phyloP scores from a whole-genome alignment of 768 basidiomycete species.

The Lentinula lateritia region DNA sequence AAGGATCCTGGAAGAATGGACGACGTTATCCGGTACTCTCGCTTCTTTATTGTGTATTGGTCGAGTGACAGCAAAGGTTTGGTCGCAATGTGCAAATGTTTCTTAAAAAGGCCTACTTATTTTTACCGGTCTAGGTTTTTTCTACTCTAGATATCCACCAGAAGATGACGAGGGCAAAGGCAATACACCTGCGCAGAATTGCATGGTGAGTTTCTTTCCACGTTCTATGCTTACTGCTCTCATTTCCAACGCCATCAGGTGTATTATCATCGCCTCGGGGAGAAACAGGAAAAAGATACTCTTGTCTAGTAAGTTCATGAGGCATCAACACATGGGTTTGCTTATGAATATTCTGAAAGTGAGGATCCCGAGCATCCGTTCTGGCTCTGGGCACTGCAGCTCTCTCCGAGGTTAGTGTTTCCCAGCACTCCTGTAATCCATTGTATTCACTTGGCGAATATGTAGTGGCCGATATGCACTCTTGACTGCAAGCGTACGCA shows the following conservation, averaged over 20 bases:
- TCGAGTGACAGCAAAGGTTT: slow-evolving; percentile 2
- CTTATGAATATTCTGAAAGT: background rate
- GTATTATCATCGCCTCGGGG: slow-evolving; percentile 1
- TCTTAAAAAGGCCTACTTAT: background rate
- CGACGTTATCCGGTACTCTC: background rate
- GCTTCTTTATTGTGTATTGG: slow-evolving; percentile 2
- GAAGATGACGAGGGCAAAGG: slow-evolving; percentile 3
- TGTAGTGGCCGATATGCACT: slow-evolving; percentile 2
- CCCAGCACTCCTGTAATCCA: background rate
- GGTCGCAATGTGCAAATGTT: background rate
- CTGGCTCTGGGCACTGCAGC: background rate
- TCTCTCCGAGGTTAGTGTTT: background rate
- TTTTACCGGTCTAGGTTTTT: background rate
- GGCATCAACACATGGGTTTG: background rate
- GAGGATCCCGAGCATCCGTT: slow-evolving; percentile 2
- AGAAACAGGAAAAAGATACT: slow-evolving; percentile 1
- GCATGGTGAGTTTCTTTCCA: background rate
- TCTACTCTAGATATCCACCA: slow-evolving; percentile 4
- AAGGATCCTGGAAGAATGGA: slow-evolving; percentile 4
- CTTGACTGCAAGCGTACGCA: background rate
- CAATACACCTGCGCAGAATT: background rate
- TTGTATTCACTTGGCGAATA: background rate
- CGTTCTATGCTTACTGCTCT: background rate
- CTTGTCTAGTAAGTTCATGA: background rate
- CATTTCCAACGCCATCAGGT: background rate